Evolutionary conservation across 2,329 filamentous ascomycete genomes (phyloP), one percentile per base, ranked within the genome.

Genomic region (Dactylella cylindrospora): DNA sequence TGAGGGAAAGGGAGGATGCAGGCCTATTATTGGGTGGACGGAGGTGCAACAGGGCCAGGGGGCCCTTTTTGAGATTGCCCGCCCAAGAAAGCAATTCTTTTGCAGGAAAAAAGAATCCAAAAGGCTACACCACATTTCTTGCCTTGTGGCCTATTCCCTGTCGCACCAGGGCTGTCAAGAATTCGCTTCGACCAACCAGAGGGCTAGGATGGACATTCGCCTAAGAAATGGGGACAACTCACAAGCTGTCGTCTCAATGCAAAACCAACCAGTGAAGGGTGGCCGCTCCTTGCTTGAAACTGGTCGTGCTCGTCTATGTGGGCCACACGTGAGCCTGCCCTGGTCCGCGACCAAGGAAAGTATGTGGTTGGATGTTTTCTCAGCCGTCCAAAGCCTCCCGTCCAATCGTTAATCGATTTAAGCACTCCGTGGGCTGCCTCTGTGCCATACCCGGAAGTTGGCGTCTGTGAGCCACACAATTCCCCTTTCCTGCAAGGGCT

Each of bases 221-320:
- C 57, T 54, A 54, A 62, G 49, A 62, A 62, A 62, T 38, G 57
- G 57, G 53, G 57, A 62, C 57, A 62, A 62, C 57, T 62, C 57
- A 62, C 57, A 62, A 62, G 57, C 57, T 62, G 43, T 62, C 57
- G 55, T 61, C 49, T 62, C 46, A 62, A 54, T 53, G 57, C 57
- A 54, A 62, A 54, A 62, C 57, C 35, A 32, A 38, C 57, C 57
- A 62, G 49, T 62, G 13, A 62, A 36, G 49, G 49, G 43, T 49
- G 43, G 43, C 57, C 49, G 49, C 49, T 17, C 57, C 54, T 33
- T 54, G 49, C 49, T 54, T 62, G 57, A 62, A 62, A 62, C 57
- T 43, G 49, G 47, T 62, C 22, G 44, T 47, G 8, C 20, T 62
- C 47, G 55, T 62, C 55, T 61, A 47, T 47, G 55, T 52, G 47